A percentile compares a stretch with the other conserved stretches of the same genome.
phyloP scores from a whole-genome alignment of 176 grass and related monocot species.

The Eragrostis curvula region DNA sequence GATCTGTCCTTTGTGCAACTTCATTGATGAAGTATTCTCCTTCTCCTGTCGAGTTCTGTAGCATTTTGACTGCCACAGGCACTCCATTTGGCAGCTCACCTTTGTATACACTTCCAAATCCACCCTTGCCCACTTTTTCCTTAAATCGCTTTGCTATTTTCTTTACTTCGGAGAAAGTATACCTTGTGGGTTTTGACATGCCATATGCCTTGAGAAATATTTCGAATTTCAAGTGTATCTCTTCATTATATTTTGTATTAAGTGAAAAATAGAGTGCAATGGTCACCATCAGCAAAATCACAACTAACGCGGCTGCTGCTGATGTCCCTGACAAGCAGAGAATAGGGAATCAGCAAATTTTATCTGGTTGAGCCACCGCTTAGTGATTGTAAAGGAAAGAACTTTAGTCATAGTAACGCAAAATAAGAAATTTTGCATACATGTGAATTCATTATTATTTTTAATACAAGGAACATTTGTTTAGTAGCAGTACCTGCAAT shows the following conservation, averaged over 20 bases:
- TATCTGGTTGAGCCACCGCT: not conserved
- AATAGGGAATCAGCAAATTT: not conserved
- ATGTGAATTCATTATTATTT: not conserved
- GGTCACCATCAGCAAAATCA: not conserved
- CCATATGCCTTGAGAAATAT: slow-evolving; percentile 6
- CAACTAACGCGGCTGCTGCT: not conserved
- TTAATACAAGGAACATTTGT: not conserved
- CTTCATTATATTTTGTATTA: slow-evolving; percentile 42
- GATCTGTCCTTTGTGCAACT: slow-evolving; percentile 57
- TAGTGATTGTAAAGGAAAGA: not conserved
- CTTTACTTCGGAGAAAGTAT: too few species aligned
- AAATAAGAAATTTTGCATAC: not conserved
- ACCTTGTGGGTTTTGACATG: slow-evolving; percentile 47
- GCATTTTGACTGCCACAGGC: slow-evolving; percentile 65
- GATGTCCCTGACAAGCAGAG: slow-evolving; percentile 20
- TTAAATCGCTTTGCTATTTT: too few species aligned
- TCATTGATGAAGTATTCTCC: slow-evolving; percentile 76
- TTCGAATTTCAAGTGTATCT: slow-evolving; percentile 30
- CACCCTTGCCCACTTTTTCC: slow-evolving; percentile 47
- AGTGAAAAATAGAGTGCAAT: slow-evolving; percentile 31
- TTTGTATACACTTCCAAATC: slow-evolving; percentile 63
- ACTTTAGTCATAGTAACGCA: not conserved
- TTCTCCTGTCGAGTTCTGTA: slow-evolving; percentile 44
- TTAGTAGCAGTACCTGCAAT: slow-evolving; percentile 46
- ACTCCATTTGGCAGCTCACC: slow-evolving; percentile 57